These are phyloP conservation scores for Triticum urartu DNA, from an alignment of 176 grass and related monocot species.

Conservation along the genomic window DNA sequence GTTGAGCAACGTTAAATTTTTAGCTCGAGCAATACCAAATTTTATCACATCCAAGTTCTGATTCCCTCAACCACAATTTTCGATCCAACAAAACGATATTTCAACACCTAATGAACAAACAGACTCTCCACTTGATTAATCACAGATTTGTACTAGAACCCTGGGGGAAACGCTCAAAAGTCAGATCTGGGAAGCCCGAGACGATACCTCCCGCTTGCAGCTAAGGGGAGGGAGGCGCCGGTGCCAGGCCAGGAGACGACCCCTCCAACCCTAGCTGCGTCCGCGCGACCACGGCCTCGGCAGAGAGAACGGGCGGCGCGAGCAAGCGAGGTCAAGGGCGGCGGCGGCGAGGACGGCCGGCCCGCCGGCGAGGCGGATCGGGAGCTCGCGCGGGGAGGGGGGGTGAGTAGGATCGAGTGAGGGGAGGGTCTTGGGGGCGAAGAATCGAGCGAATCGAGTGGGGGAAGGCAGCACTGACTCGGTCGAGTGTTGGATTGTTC, in stretches of 20 bases:
- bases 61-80: not conserved
- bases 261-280: not conserved
- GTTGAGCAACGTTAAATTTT: not conserved
- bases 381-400: not conserved
- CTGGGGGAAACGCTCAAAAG: not conserved
- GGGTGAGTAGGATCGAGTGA: not conserved
- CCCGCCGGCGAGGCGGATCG: constrained; percentile 4
- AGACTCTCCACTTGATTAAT: not conserved
- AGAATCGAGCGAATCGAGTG: constrained; percentile 7
- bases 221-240: not conserved
- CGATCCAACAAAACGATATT: not conserved
- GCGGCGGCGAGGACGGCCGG: not conserved
- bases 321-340: not conserved
- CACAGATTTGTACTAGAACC: not conserved
- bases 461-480: constrained; percentile 3
- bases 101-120: not conserved
- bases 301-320: not conserved
- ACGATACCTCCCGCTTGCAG: constrained; percentile 2
- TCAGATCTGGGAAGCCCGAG: not conserved
- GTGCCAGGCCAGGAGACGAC: not conserved
- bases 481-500: constrained; percentile 10
- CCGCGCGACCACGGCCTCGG: not conserved
- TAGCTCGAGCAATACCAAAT: not conserved
- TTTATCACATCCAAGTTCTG: not conserved
- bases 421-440: not conserved